Conservation (phyloP, 257 asterid genomes). For the Gentiana straminea region DNA sequence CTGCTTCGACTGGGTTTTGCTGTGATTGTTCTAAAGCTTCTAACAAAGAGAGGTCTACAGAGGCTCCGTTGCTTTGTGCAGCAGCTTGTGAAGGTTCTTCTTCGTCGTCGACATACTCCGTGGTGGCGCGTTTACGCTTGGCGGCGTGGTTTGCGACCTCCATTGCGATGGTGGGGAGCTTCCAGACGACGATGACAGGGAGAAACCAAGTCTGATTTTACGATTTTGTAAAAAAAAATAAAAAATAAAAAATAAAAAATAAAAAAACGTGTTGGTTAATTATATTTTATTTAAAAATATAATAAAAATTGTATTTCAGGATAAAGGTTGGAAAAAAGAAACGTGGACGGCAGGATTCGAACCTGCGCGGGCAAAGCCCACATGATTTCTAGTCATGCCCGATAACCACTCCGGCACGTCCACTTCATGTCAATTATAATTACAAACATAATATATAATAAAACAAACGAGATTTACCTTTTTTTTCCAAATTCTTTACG, state of each 20-base stretch:
- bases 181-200: no score
- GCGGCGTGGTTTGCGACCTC: conserved; percentile 13
- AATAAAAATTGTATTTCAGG: no score
- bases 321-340: neutral
- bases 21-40: conserved; percentile 91
- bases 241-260: no score
- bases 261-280: no score
- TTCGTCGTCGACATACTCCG: conserved; percentile 8
- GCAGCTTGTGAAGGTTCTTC: conserved; percentile 17
- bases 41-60: conserved; percentile 62
- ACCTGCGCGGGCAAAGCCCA: conserved; percentile 99
- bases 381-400: conserved; percentile 99
- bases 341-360: conserved; percentile 89
- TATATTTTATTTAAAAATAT: no score
- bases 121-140: conserved; percentile 52
- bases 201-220: no score
- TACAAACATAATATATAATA: no score
- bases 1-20: conserved; percentile 58
- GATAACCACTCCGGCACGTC: conserved; percentile 99
- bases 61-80: conserved; percentile 12
- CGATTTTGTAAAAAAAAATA: no score
- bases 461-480: no score
- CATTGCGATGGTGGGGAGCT: conserved; percentile 1
- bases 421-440: conserved; percentile 14
- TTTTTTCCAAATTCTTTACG: no score